Evolutionary conservation across 352 stramenopile species (phyloP), one percentile per base, ranked within the genome.

Genomic region (Phytophthora palmivora): DNA sequence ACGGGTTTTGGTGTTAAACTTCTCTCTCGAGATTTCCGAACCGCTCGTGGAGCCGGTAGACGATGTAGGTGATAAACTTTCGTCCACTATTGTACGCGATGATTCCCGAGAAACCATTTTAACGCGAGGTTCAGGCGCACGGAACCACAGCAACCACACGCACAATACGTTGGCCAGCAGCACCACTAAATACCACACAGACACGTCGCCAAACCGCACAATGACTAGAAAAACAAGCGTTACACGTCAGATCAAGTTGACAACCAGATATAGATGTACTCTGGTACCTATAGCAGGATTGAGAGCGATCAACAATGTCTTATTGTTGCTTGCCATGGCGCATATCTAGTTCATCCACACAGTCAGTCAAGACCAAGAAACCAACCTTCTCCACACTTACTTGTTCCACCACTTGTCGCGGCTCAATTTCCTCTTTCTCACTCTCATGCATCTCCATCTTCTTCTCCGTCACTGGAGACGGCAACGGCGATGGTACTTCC

Each of bases 121-220:
- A 11, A 37, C 22, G 1, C 8, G 21, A 34, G 38, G 26, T 2
- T 69, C 50, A 1, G 47, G 9, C 9, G 50, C 42, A 15, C 70
- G 65, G 37, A 82, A 66, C 78, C 76, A 86, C 10, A 88, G 47
- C 10, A 76, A 42, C 74, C 76, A 86, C 12, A 83, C 46, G 12
- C 51, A 70, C 11, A 77, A 38, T 0, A 63, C 66, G 26, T 88
- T 88, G 63, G 77, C 67, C 46, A 84, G 38, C 18, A 82, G 44
- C 5, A 51, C 50, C 6, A 64, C 46, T 6, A 72, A 63, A 33
- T 60, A 62, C 39, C 76, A 56, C 6, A 46, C 48, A 15, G 67
- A 63, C 11, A 63, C 48, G 28, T 55, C 72, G 4, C 76, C 74
- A 37, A 84, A 88, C 7, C 69, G 65, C 18, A 86, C 69, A 6